These are phyloP conservation scores for Sporothrix inflata DNA, from an alignment of 2,329 filamentous ascomycete genomes.

Conservation along the genomic window DNA sequence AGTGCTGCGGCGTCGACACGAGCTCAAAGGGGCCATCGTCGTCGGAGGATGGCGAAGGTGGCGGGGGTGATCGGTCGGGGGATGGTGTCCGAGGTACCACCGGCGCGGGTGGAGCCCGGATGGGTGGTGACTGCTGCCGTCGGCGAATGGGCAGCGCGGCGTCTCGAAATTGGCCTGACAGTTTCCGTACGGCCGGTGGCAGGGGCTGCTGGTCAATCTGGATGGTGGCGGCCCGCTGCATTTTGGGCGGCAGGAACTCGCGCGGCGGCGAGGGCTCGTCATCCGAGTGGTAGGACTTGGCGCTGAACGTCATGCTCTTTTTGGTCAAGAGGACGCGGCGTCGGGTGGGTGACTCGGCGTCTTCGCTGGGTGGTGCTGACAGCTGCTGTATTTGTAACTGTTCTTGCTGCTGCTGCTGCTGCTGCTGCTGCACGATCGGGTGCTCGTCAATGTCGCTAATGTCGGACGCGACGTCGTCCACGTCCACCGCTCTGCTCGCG, in stretches of 20 bases:
- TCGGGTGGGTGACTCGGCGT: constrained; percentile 27
- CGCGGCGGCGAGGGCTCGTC: constrained; percentile 28
- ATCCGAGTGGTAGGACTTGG: constrained; percentile 31
- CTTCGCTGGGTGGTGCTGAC: constrained; percentile 21
- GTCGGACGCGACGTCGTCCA: constrained; percentile 50
- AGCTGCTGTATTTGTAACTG: constrained; percentile 10
- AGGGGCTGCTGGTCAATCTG: constrained; percentile 22
- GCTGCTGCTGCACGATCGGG: constrained; percentile 23
- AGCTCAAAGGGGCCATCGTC: constrained; percentile 19
- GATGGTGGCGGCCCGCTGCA: constrained; percentile 13
- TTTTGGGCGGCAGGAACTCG: not conserved
- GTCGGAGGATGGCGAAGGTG: constrained; percentile 1
- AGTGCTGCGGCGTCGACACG: constrained; percentile 25
- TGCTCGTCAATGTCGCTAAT: constrained; percentile 60
- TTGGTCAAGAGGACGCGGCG: constrained; percentile 30
- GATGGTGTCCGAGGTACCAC: constrained; percentile 23
- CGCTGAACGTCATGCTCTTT: constrained; percentile 32
- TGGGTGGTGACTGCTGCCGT: not conserved
- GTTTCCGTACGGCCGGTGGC: constrained; percentile 16
- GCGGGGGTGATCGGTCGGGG: constrained; percentile 25
- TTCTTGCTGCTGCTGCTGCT: not conserved
- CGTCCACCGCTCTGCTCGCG: constrained; percentile 36
- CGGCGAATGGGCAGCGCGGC: constrained; percentile 18
- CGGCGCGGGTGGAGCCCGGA: not conserved
- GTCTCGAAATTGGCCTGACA: constrained; percentile 20